Conservation (phyloP, 352 stramenopile genomes). For the Globisporangium alternatum region DNA sequence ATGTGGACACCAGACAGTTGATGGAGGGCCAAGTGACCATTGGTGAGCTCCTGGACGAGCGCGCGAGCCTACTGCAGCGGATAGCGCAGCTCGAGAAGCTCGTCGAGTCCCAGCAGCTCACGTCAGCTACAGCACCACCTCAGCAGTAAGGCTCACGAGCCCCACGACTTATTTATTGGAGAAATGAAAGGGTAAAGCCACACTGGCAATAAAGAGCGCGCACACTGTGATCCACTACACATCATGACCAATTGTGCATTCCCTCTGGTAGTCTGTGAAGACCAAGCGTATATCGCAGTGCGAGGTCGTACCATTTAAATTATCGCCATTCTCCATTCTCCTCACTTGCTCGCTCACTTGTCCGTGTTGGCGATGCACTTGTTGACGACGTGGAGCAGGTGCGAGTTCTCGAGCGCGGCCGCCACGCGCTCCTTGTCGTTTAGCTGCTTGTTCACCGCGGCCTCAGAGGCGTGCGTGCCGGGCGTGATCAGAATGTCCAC, state of each 20-base stretch:
- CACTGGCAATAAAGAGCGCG: not conserved
- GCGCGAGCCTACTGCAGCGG: slow-evolving; percentile 31
- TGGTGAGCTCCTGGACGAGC: slow-evolving; percentile 32
- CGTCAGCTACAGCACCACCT: not conserved
- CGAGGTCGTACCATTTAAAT: slow-evolving; percentile 5
- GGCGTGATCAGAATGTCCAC: slow-evolving; percentile 93
- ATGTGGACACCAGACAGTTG: not conserved
- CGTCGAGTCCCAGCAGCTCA: slow-evolving; percentile 14
- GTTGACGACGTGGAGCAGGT: slow-evolving; percentile 96
- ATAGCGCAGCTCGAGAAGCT: slow-evolving; percentile 40
- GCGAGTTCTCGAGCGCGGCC: slow-evolving; percentile 95
- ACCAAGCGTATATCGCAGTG: no score
- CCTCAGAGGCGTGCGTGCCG: slow-evolving; percentile 93
- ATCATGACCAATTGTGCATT: no score
- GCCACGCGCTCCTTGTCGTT: slow-evolving; percentile 96
- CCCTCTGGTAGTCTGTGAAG: no score
- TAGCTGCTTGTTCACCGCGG: slow-evolving; percentile 96
- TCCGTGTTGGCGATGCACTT: slow-evolving; percentile 94
- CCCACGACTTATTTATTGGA: not conserved
- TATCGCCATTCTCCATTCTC: not conserved
- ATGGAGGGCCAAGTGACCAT: slow-evolving; percentile 9
- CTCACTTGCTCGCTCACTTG: slow-evolving; percentile 47
- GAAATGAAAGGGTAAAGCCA: no score
- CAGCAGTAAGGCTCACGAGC: not conserved
- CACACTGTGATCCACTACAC: no score